Evolutionary conservation across 2,329 filamentous ascomycete species (phyloP).

Genomic region (Dactylellina parvicollis): DNA sequence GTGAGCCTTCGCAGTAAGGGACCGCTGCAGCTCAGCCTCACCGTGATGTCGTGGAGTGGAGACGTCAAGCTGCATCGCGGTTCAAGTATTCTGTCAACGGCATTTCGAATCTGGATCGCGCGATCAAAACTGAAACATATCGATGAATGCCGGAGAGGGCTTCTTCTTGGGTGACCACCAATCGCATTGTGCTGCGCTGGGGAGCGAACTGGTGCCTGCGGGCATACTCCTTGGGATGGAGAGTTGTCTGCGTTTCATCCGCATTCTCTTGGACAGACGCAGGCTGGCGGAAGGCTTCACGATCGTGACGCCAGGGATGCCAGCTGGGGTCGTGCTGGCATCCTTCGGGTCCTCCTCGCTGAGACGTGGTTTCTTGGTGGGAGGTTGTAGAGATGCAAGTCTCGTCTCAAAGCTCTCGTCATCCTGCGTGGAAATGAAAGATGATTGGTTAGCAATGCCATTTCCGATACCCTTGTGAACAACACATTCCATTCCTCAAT

Average conservation of each 20-base stretch:
- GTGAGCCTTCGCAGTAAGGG: slow-evolving; percentile 46
- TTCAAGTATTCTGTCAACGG: not conserved
- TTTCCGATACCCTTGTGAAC: slow-evolving; percentile 44
- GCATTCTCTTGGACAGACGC: slow-evolving; percentile 51
- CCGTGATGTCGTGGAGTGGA: slow-evolving; percentile 6
- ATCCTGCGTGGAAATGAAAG: slow-evolving; percentile 24
- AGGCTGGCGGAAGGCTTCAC: slow-evolving; percentile 50
- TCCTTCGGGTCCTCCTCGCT: slow-evolving; percentile 30
- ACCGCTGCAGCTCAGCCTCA: slow-evolving; percentile 37
- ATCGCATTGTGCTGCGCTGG: slow-evolving; percentile 13
- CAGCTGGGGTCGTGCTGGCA: not conserved
- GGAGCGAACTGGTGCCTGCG: slow-evolving; percentile 5
- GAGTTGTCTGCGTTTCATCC: slow-evolving; percentile 49
- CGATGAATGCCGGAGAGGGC: slow-evolving; percentile 51
- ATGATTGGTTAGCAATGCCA: slow-evolving; percentile 46
- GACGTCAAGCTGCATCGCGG: not conserved
- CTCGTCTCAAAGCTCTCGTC: slow-evolving; percentile 54
- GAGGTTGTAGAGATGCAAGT: slow-evolving; percentile 53
- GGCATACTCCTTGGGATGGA: slow-evolving; percentile 51
- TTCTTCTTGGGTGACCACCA: slow-evolving; percentile 44
- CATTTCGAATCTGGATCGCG: not conserved
- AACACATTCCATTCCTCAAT: slow-evolving; percentile 43
- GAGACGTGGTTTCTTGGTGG: slow-evolving; percentile 47
- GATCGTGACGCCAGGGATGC: slow-evolving; percentile 35
- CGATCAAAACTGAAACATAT: slow-evolving; percentile 51